Evolutionary conservation across 768 basidiomycete genomes (phyloP), one percentile per base, ranked within the genome.

Genomic region (Amanita subjunquillea): DNA sequence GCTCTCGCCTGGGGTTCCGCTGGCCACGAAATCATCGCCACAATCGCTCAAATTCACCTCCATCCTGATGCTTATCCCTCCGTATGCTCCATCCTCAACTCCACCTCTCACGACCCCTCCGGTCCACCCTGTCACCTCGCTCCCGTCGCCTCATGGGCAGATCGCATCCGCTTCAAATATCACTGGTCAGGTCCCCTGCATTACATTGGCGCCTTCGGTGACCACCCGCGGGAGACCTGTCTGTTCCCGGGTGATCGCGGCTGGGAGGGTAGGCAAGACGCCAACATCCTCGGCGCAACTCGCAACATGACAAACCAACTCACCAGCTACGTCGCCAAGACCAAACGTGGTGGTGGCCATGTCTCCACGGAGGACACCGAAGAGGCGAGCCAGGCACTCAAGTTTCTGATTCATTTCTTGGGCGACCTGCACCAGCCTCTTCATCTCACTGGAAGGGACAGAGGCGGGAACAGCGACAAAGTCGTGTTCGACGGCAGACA

Each of bases 341-440:
- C 6, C 82, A 78, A 62, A 20, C 62, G 60, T 56, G 57, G 64
- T 56, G 57, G 64, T 47, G 63, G 61, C 44, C 51, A 56, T 7
- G 56, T 52, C 7, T 27, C 49, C 10, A 36, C 54, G 13, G 64
- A 60, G 2, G 66, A 69, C 13, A 29, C 27, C 15, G 65, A 56
- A 4, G 66, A 63, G 9, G 82, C 82, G 2, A 82, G 85, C 60
- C 87, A 91, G 59, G 89, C 95, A 2, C 72, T 97, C 59, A 87
- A 89, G 65, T 99, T 96, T 72, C 71, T 99, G 30, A 78, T 94
- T 29, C 96, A 99, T 66, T 97, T 91, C 59, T 51, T 96, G 9
- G 93, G 95, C 0, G 95, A 97, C 64, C 73, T 95, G 75, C 95
- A 96, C 60, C 83, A 87, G 77, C 95, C 95, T 4, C 70, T 99